phyloP scores from a whole-genome alignment of 2,329 filamentous ascomycete genomes.

The Beauveria asiatica region DNA sequence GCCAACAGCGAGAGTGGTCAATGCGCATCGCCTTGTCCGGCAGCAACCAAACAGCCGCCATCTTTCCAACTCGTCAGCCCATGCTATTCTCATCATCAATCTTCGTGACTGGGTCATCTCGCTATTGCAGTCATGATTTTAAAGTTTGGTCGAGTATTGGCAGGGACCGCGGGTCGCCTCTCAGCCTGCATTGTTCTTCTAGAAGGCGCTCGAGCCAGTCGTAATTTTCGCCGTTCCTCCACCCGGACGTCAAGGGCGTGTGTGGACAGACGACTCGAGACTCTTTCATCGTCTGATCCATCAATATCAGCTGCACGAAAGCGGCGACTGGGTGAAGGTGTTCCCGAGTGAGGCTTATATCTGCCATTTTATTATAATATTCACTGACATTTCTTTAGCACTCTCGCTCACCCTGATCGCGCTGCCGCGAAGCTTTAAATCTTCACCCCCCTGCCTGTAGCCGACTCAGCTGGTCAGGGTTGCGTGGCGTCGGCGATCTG shows the following conservation, averaged over 20 bases:
- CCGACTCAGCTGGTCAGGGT: slow-evolving; percentile 12
- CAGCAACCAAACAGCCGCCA: background rate
- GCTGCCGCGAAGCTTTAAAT: background rate
- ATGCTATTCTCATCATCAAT: too few relatives aligned
- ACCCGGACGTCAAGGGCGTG: background rate
- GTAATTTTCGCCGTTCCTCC: background rate
- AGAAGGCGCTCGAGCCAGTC: slow-evolving; percentile 9
- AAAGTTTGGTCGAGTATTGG: background rate
- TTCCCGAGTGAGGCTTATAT: background rate
- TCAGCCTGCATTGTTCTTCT: slow-evolving; percentile 6
- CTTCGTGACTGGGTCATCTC: background rate
- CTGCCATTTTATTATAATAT: background rate
- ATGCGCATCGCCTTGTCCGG: background rate
- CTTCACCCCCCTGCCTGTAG: background rate
- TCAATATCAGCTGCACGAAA: background rate
- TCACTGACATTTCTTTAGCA: background rate
- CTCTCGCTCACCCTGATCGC: background rate
- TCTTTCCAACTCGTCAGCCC: background rate
- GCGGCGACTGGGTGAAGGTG: background rate
- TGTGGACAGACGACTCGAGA: background rate
- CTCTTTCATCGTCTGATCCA: background rate
- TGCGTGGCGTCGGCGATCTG: slow-evolving; percentile 10
- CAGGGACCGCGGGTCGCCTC: background rate
- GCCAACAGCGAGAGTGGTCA: background rate
- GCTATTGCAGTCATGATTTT: background rate